phyloP scores from a whole-genome alignment of 345 rosid species.

The Melastoma malabathricum region DNA sequence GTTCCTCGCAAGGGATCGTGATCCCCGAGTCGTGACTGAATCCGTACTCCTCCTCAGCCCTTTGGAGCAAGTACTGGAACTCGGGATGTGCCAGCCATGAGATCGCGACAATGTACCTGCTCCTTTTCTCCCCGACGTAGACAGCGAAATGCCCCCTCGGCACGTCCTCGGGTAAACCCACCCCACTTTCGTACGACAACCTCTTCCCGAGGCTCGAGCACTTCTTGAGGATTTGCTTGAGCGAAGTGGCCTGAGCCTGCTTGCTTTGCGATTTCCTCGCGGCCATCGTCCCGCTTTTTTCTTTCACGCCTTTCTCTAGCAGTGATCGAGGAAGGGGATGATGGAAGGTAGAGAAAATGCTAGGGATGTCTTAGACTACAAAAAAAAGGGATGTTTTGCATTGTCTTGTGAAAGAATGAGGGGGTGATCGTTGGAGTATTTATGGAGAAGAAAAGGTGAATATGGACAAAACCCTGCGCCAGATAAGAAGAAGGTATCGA shows the following conservation, averaged over 20 bases:
- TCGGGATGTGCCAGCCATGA: slow-evolving; percentile 56
- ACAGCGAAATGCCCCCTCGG: slow-evolving; percentile 91
- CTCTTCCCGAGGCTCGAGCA: slow-evolving; percentile 32
- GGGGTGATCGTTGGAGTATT: no score
- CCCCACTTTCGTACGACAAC: neutral
- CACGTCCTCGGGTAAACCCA: slow-evolving; percentile 45
- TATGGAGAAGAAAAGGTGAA: no score
- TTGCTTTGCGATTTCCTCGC: slow-evolving; percentile 16
- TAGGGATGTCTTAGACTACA: no score
- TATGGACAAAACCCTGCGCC: no score
- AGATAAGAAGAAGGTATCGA: no score
- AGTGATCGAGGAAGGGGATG: no score
- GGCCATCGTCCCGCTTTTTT: slow-evolving; percentile 14
- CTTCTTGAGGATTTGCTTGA: slow-evolving; percentile 27
- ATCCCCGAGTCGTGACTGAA: slow-evolving; percentile 78
- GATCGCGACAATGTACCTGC: slow-evolving; percentile 67
- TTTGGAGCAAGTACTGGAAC: slow-evolving; percentile 55
- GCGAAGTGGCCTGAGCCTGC: slow-evolving; percentile 20
- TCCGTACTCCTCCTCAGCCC: slow-evolving; percentile 85
- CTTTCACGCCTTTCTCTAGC: no score
- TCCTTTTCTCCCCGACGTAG: slow-evolving; percentile 68
- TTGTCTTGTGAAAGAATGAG: no score
- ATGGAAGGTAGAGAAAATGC: no score
- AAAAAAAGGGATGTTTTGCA: no score
- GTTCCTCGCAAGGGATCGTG: slow-evolving; percentile 90